Evolutionary conservation across 345 rosid species (phyloP), one percentile per base, ranked within the genome.

Genomic region (Aegle marmelos): DNA sequence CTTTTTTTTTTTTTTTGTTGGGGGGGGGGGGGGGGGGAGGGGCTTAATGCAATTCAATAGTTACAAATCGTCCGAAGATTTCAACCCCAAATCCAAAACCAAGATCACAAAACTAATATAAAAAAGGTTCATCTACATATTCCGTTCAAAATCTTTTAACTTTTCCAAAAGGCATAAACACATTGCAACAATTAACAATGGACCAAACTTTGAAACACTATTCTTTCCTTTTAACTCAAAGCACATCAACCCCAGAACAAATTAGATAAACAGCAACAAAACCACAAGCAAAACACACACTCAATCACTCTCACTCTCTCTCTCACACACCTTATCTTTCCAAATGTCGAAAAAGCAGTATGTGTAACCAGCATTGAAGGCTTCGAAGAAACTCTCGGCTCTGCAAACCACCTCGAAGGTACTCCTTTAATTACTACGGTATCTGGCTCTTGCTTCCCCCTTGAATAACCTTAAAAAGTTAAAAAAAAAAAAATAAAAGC

Each of bases 361-460:
- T 93, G 99, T 0, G 98, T 94, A 75, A 92, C 96, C 88, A 93
- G 77, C 94, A 90, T 85, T 0, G 99, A 95, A 72, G 98, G 98
- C 86, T 95, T 95, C 0, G 97, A 95, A 2, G 99, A 95, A 33
- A 95, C 99, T 67, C 94, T 88, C 1, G 98, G 93, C 91, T 95
- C 98, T 0, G 98, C 93, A 56, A 95, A 92, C 99, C 99, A 93
- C 83, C 99, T 85, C 2, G 98, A 95, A 3, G 98, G 99, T 66
- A 90, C 85, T 65, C 96, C 93, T 79, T 89, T 88, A 30, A 95
- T 54, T 48, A 93, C 74, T 36, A 95, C 87, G 7, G 99, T 91
- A 81, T 95, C 97, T 19, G 95, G 92, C 75, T 90, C 98, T 62
- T 84, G 85, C 80, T 83, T 89, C 74, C 84, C 90, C 74, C 93